phyloP scores from a whole-genome alignment of 2,329 filamentous ascomycete genomes.

The Fusarium nanum region DNA sequence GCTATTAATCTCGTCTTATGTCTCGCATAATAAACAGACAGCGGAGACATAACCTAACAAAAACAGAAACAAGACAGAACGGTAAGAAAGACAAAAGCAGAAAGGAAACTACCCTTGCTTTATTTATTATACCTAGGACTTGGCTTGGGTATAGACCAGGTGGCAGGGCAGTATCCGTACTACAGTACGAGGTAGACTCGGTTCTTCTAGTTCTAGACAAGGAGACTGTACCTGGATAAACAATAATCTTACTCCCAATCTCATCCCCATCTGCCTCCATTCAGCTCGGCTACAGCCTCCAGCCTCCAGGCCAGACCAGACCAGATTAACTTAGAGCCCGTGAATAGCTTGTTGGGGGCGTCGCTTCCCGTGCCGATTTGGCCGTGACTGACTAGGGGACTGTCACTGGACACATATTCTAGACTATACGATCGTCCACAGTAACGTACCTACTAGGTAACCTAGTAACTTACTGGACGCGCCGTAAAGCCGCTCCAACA shows the following conservation, averaged over 20 bases:
- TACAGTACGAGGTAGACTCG: not conserved
- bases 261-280: not conserved
- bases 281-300: not conserved
- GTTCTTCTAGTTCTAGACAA: not conserved
- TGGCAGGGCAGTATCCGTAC: not conserved
- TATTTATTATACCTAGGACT: not conserved
- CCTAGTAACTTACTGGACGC: not conserved
- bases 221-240: not conserved
- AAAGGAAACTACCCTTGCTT: not conserved
- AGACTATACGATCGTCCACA: not conserved
- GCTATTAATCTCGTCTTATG: constrained; percentile 31
- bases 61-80: constrained; percentile 16
- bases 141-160: not conserved
- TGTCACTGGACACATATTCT: constrained; percentile 28
- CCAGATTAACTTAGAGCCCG: constrained; percentile 15
- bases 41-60: constrained; percentile 1
- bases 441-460: not conserved
- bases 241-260: not conserved
- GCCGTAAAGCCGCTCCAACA: not conserved
- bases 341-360: constrained; percentile 33
- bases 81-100: not conserved
- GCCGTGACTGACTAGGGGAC: constrained; percentile 23
- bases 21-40: constrained; percentile 15
- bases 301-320: not conserved
- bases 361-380: constrained; percentile 35